phyloP scores from a whole-genome alignment of 2,329 filamentous ascomycete species.

The Ramularia collo-cygni region DNA sequence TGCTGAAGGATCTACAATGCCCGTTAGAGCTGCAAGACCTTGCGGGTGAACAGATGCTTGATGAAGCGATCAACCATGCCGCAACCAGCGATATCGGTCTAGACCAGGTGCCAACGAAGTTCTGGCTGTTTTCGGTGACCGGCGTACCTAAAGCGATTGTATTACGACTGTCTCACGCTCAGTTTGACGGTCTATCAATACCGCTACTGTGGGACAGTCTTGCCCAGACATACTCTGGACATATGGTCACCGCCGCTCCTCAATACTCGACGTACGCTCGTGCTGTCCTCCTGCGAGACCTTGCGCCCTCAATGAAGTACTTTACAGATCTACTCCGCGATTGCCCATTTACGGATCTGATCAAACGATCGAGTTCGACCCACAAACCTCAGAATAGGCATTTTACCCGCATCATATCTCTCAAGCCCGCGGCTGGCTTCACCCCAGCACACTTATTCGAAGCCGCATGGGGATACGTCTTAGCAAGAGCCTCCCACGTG shows the following conservation, averaged over 20 bases:
- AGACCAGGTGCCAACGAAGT: background rate
- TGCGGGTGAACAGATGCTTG: background rate
- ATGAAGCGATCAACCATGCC: background rate
- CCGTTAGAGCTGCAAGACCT: background rate
- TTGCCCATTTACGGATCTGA: background rate
- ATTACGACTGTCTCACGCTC: background rate
- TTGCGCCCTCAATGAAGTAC: background rate
- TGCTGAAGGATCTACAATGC: background rate
- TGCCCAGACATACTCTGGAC: background rate
- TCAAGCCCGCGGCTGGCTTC: background rate
- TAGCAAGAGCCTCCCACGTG: background rate
- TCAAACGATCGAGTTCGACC: background rate
- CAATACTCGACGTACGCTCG: background rate
- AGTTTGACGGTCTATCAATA: background rate
- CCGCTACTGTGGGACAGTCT: background rate
- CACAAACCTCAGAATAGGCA: background rate
- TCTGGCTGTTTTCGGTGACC: background rate
- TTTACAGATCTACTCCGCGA: background rate
- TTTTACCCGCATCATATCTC: background rate
- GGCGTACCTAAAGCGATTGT: background rate
- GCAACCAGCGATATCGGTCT: background rate
- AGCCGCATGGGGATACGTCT: background rate
- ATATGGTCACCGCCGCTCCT: background rate
- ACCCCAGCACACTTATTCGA: background rate
- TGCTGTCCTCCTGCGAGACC: background rate